Evolutionary conservation across 164 flowering plant genomes (phyloP).

Genomic region (Sedum album): DNA sequence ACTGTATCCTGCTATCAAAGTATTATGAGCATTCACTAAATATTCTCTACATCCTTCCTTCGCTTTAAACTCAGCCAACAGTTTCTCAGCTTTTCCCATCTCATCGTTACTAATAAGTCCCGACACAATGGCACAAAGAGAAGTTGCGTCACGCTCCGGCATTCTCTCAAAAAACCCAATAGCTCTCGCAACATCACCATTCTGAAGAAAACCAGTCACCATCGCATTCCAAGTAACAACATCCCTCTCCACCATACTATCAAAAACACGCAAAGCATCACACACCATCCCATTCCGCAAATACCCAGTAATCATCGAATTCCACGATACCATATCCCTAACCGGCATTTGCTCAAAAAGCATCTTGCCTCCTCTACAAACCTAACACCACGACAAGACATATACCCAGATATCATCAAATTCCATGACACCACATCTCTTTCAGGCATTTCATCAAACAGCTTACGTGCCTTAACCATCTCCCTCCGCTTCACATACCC

Average conservation of each 20-base stretch:
- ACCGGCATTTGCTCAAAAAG: conserved; percentile 9
- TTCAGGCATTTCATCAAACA: conserved; percentile 15
- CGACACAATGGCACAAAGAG: conserved; percentile 12
- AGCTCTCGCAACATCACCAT: conserved; percentile 14
- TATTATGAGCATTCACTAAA: conserved; percentile 12
- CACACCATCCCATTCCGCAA: conserved; percentile 7
- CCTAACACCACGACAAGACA: conserved; percentile 3
- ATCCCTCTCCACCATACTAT: conserved; percentile 14
- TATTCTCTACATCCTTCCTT: conserved; percentile 1
- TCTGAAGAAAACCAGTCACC: conserved; percentile 17
- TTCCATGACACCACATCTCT: conserved; percentile 15
- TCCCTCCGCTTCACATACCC: conserved; percentile 23
- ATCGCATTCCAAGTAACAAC: conserved; percentile 21
- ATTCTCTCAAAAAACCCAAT: conserved; percentile 13
- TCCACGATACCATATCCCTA: conserved; percentile 11
- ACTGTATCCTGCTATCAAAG: conserved; percentile 15
- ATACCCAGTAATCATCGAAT: conserved; percentile 14
- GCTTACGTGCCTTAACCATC: conserved; percentile 22
- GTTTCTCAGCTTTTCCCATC: conserved; percentile 6
- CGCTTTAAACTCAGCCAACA: conserved; percentile 3
- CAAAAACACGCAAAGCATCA: conserved; percentile 8
- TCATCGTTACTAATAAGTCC: conserved; percentile 8
- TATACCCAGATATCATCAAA: conserved; percentile 10
- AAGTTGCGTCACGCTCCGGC: conserved; percentile 15
- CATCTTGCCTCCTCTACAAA: neutral